Evolutionary conservation across 495 filamentous ascomycete genomes (phyloP).

Genomic region (Tetracladium setigerum): DNA sequence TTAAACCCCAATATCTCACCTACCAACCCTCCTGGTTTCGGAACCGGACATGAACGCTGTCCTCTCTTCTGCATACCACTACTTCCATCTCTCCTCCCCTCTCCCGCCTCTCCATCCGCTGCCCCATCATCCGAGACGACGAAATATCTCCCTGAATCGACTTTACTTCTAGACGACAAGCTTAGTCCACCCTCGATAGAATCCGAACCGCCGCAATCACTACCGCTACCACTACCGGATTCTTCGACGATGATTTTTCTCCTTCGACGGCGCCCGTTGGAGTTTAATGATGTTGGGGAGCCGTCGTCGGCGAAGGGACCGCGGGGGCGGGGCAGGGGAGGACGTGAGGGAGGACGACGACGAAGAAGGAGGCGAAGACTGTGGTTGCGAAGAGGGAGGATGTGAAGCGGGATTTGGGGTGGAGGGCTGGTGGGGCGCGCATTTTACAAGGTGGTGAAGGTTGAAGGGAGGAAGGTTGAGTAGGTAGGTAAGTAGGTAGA

Average conservation of each 20-base stretch:
- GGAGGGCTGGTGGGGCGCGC: conserved; percentile 64
- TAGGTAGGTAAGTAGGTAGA: too few relatives aligned
- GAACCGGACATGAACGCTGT: conserved; percentile 57
- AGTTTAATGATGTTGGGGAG: too few relatives aligned
- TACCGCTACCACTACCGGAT: background rate
- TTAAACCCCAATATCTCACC: conserved; percentile 68
- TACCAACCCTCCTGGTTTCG: conserved; percentile 70
- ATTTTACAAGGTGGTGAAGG: too few relatives aligned
- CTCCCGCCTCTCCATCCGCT: conserved; percentile 2
- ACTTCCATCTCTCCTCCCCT: background rate
- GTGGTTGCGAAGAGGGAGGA: conserved; percentile 91
- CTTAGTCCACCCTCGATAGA: background rate
- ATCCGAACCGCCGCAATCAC: conserved; percentile 32
- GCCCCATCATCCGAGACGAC: too few relatives aligned
- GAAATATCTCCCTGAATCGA: too few relatives aligned
- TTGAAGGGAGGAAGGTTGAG: too few relatives aligned
- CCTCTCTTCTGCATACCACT: conserved; percentile 35
- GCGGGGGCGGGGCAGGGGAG: conserved; percentile 85
- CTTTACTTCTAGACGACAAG: too few relatives aligned
- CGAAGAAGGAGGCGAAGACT: conserved; percentile 81
- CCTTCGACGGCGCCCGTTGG: background rate
- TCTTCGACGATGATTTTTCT: conserved; percentile 8
- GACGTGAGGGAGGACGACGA: conserved; percentile 86
- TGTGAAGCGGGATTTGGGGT: conserved; percentile 86
- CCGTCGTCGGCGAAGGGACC: conserved; percentile 59